phyloP scores from a whole-genome alignment of 2,329 filamentous ascomycete species.

The Fusarium beomiforme region DNA sequence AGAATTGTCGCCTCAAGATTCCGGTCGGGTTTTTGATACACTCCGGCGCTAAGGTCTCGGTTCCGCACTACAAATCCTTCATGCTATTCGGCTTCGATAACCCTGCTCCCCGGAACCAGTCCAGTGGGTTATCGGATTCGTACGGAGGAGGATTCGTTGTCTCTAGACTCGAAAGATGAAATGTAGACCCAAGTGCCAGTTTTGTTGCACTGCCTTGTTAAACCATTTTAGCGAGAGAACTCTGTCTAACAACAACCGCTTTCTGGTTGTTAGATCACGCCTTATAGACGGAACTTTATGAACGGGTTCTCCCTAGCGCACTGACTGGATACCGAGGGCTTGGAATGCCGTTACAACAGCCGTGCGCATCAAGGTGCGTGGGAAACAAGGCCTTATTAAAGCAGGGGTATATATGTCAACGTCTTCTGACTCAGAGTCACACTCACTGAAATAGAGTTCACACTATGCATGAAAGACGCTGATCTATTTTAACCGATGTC shows the following conservation, averaged over 20 bases:
- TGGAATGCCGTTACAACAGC: neutral
- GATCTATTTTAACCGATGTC: neutral
- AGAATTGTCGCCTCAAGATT: neutral
- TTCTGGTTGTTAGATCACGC: neutral
- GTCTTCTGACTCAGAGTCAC: neutral
- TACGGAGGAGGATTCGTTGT: too few species aligned
- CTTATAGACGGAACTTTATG: accelerated
- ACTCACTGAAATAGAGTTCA: neutral
- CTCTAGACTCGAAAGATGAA: too few species aligned
- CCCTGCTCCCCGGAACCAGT: neutral
- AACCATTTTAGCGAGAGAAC: neutral
- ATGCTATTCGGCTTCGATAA: neutral
- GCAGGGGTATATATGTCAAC: neutral
- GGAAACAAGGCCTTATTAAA: neutral
- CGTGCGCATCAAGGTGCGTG: neutral
- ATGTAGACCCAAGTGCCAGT: too few species aligned
- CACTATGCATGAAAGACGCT: neutral
- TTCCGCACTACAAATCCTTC: neutral
- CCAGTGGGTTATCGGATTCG: neutral
- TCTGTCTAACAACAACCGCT: too few species aligned
- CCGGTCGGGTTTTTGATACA: neutral
- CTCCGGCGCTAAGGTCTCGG: neutral
- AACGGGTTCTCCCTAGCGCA: neutral
- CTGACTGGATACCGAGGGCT: neutral
- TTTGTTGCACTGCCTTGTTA: neutral